Evolutionary conservation across 495 filamentous ascomycete genomes (phyloP).

Genomic region (Astrothelium subdiscretum): DNA sequence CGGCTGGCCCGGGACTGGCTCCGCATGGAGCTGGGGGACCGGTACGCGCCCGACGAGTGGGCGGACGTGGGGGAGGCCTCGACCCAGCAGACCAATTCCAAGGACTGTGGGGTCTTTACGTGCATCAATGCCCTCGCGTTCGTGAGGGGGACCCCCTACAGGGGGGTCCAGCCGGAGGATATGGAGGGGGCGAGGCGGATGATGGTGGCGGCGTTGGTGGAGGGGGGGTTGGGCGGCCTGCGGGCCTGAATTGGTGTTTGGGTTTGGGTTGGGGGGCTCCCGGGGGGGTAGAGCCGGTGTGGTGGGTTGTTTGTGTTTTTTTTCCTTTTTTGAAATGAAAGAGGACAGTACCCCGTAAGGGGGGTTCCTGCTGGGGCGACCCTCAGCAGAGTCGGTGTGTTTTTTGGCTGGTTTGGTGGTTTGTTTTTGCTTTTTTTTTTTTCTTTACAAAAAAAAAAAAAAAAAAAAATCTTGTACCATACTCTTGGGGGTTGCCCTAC

Average conservation of each 20-base stretch:
- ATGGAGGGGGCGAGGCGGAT: background rate
- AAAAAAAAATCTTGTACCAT: too few relatives aligned
- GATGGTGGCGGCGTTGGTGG: background rate
- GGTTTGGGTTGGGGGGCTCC: background rate
- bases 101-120: background rate
- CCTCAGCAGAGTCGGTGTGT: too few relatives aligned
- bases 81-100: background rate
- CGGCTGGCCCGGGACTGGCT: background rate
- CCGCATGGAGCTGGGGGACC: background rate
- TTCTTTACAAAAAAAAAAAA: too few relatives aligned
- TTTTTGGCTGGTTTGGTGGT: too few relatives aligned
- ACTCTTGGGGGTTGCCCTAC: too few relatives aligned
- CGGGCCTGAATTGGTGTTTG: too few relatives aligned
- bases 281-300: background rate
- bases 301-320: background rate
- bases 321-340: background rate
- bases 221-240: background rate
- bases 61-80: background rate
- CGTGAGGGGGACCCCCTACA: background rate
- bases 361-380: too few relatives aligned
- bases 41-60: background rate
- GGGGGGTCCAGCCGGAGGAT: background rate
- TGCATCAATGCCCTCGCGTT: background rate
- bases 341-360: too few relatives aligned
- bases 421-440: too few relatives aligned